These are phyloP conservation scores for Taphrina betulina DNA, from an alignment of 1,139 yeast species.

Conservation along the genomic window DNA sequence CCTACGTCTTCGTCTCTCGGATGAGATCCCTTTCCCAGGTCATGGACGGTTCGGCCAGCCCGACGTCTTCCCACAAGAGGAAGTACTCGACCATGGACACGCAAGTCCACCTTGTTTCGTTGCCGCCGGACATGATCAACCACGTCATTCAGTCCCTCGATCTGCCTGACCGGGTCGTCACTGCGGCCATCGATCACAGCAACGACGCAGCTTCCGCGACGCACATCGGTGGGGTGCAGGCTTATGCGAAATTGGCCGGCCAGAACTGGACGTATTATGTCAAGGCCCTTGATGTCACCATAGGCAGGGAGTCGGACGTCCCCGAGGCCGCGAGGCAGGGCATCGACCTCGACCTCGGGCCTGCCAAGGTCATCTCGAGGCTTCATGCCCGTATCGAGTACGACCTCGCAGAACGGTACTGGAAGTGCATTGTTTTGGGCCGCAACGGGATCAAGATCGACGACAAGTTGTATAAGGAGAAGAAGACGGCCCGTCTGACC, in stretches of 20 bases:
- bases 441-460: slow-evolving; percentile 93
- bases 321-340: slow-evolving; percentile 41
- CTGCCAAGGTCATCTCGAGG: slow-evolving; percentile 91
- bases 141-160: slow-evolving; percentile 42
- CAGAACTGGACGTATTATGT: slow-evolving; percentile 91
- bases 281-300: slow-evolving; percentile 68
- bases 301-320: slow-evolving; percentile 63
- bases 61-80: slow-evolving; percentile 16
- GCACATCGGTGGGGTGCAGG: slow-evolving; percentile 82
- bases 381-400: slow-evolving; percentile 82
- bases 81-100: slow-evolving; percentile 17
- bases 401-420: slow-evolving; percentile 67
- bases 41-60: slow-evolving; percentile 21
- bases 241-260: slow-evolving; percentile 61
- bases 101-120: slow-evolving; percentile 9
- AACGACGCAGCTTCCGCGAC: slow-evolving; percentile 59
- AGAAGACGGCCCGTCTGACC: slow-evolving; percentile 40
- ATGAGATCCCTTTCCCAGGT: slow-evolving; percentile 21
- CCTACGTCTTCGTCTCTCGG: no score
- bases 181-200: slow-evolving; percentile 53
- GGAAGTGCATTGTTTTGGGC: slow-evolving; percentile 84
- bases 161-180: slow-evolving; percentile 41
- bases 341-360: slow-evolving; percentile 89
- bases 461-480: slow-evolving; percentile 54
- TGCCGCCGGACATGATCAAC: slow-evolving; percentile 39